phyloP scores from a whole-genome alignment of 371 early-diverging fungal species.

The Homolaphlyctis polyrhiza region DNA sequence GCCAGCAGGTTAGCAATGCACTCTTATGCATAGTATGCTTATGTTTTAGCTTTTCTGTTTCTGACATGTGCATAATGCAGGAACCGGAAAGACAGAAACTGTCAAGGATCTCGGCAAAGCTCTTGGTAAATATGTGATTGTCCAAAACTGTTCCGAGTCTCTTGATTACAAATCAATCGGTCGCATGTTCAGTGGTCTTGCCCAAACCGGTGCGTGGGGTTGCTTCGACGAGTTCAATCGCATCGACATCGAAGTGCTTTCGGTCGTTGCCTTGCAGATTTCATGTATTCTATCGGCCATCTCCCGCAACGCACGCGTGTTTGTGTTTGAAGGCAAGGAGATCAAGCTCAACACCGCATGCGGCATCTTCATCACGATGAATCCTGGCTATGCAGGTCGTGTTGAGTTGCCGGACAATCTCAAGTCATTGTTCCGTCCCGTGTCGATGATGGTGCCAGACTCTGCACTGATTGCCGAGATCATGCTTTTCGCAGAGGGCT shows the following conservation, averaged over 20 bases:
- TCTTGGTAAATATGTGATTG: constrained; percentile 51
- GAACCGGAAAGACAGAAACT: constrained; percentile 65
- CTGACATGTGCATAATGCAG: too few species aligned
- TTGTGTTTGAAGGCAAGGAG: constrained; percentile 53
- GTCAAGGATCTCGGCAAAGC: constrained; percentile 57
- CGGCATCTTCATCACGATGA: constrained; percentile 61
- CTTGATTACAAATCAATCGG: constrained; percentile 47
- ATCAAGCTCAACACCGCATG: constrained; percentile 35
- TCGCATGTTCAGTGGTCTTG: constrained; percentile 46
- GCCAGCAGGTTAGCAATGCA: too few species aligned
- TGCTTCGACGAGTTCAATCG: constrained; percentile 70
- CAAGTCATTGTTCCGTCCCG: constrained; percentile 50
- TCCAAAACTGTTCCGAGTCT: constrained; percentile 55
- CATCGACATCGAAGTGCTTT: constrained; percentile 51
- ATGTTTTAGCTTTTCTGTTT: constrained; percentile 4
- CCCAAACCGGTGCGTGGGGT: constrained; percentile 57
- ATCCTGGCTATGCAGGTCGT: constrained; percentile 59
- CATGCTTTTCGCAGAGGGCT: constrained; percentile 56
- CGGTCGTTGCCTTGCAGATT: constrained; percentile 49
- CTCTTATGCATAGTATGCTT: too few species aligned
- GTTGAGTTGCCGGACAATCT: constrained; percentile 55
- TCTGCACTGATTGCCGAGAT: constrained; percentile 54
- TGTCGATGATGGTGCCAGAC: constrained; percentile 56
- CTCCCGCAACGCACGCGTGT: constrained; percentile 29
- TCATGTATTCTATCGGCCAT: constrained; percentile 43